Conservation (phyloP, 2,329 filamentous ascomycete genomes). For the Fusarium sp. region DNA sequence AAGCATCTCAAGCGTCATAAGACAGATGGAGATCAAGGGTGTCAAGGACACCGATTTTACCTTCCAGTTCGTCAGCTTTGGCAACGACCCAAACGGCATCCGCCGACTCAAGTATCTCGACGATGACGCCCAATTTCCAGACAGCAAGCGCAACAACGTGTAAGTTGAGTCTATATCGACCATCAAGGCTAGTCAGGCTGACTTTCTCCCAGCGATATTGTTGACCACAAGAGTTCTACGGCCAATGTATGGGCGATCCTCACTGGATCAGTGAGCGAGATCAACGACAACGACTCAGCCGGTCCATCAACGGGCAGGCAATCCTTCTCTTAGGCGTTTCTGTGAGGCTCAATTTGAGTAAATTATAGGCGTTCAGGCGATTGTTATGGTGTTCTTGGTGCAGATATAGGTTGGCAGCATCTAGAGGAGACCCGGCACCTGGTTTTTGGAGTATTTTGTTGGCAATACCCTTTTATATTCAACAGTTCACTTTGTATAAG, state of each 20-base stretch:
- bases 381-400: no score
- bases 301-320: not conserved
- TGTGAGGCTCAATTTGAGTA: no score
- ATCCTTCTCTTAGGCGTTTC: no score
- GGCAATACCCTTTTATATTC: no score
- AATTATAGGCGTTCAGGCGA: no score
- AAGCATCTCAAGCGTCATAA: conserved; percentile 10
- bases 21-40: not conserved
- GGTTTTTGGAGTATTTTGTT: no score
- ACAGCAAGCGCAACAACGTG: not conserved
- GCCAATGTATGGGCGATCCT: conserved; percentile 28
- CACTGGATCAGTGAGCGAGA: conserved; percentile 6
- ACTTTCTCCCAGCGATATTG: conserved; percentile 17
- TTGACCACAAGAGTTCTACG: conserved; percentile 20
- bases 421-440: no score
- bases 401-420: no score
- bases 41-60: conserved; percentile 6
- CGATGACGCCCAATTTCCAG: conserved; percentile 1
- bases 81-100: conserved; percentile 11
- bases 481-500: no score
- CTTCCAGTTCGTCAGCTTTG: conserved; percentile 38
- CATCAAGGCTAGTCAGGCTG: not conserved
- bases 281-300: not conserved
- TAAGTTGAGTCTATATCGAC: not conserved
- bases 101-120: conserved; percentile 24